These are phyloP conservation scores for Pontederia crassipes DNA, from an alignment of 176 grass and related monocot species.

Conservation along the genomic window DNA sequence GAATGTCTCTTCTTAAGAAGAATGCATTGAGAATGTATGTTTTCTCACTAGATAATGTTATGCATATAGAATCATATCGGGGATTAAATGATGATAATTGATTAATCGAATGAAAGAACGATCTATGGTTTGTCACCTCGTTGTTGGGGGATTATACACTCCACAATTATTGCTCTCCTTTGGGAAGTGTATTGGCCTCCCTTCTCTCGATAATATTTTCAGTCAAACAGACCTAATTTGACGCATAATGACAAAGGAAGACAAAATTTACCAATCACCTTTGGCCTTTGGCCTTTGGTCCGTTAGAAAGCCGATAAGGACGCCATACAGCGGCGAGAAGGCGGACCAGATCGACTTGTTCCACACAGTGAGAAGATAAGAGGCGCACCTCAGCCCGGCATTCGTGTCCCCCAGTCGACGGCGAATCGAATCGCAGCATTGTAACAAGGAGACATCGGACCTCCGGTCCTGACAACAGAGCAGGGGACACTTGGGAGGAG, in stretches of 20 bases:
- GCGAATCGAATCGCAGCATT: constrained; percentile 55
- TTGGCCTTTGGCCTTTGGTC: constrained; percentile 52
- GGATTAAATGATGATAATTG: no score
- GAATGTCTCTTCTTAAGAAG: no score
- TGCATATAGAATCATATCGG: no score
- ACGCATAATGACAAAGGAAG: background rate
- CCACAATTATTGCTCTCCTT: no score
- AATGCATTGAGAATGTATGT: no score
- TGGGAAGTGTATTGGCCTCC: no score
- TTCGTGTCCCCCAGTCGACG: constrained; percentile 40
- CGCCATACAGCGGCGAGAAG: constrained; percentile 37
- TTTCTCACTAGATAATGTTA: no score
- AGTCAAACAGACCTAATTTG: no score
- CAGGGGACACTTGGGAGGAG: constrained; percentile 34
- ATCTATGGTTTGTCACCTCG: no score
- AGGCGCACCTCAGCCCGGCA: constrained; percentile 69
- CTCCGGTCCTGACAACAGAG: constrained; percentile 35
- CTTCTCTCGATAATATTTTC: no score
- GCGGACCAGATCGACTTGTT: constrained; percentile 57
- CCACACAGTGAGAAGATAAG: constrained; percentile 48
- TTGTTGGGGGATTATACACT: no score
- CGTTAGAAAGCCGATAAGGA: constrained; percentile 40
- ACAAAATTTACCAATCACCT: constrained; percentile 22
- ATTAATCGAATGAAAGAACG: no score
- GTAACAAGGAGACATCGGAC: constrained; percentile 42